These are phyloP conservation scores for Clathrus columnatus DNA, from an alignment of 768 basidiomycete species.

Conservation along the genomic window DNA sequence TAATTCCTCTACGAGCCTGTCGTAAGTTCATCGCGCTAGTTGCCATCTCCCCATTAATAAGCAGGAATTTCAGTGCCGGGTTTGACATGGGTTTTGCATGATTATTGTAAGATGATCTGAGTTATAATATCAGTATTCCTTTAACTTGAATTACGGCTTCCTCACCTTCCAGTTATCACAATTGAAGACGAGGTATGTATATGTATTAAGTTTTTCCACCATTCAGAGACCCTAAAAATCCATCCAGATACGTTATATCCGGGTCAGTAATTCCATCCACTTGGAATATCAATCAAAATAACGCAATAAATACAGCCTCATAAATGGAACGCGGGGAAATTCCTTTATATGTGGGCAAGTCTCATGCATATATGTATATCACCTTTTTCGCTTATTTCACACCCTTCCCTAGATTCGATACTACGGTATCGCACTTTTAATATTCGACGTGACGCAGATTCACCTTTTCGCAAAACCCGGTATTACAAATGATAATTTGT, in stretches of 20 bases:
- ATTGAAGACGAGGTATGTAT: background rate
- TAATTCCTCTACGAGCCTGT: slow-evolving; percentile 17
- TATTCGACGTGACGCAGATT: slow-evolving; percentile 38
- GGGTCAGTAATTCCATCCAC: background rate
- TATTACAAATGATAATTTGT: slow-evolving; percentile 29
- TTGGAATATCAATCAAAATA: background rate
- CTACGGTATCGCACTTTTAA: slow-evolving; percentile 34
- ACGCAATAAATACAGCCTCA: slow-evolving; percentile 28
- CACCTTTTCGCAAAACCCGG: slow-evolving; percentile 34
- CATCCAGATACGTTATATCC: background rate
- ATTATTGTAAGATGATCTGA: slow-evolving; percentile 17
- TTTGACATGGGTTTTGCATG: slow-evolving; percentile 31
- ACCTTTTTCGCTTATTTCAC: background rate
- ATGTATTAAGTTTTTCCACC: background rate
- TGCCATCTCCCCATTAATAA: too few species aligned
- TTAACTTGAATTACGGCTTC: background rate
- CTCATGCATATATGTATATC: background rate
- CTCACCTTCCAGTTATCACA: background rate
- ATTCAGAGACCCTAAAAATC: background rate
- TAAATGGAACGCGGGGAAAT: slow-evolving; percentile 26
- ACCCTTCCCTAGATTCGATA: slow-evolving; percentile 45
- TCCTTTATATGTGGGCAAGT: slow-evolving; percentile 35
- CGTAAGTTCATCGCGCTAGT: too few species aligned
- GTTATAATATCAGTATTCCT: background rate
- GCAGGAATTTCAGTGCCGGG: slow-evolving; percentile 25